These are phyloP conservation scores for Boeremia exigua DNA, from an alignment of 2,329 filamentous ascomycete species.

Conservation along the genomic window DNA sequence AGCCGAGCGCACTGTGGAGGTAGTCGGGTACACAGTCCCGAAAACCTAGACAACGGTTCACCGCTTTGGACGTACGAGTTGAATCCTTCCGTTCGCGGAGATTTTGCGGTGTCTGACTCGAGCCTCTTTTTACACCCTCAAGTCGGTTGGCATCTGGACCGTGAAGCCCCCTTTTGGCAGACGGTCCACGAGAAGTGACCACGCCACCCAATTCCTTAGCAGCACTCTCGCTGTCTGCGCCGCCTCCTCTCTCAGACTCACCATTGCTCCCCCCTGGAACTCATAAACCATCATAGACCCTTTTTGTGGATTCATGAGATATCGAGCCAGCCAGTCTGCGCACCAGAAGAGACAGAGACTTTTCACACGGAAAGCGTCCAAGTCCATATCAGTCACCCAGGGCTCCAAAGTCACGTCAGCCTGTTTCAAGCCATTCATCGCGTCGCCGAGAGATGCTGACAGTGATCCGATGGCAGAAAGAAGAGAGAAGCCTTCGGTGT, in stretches of 20 bases:
- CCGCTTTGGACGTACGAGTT: neutral
- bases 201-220: slow-evolving; percentile 24
- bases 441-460: slow-evolving; percentile 1
- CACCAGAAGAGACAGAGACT: slow-evolving; percentile 23
- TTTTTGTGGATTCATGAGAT: slow-evolving; percentile 2
- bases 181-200: slow-evolving; percentile 20
- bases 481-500: slow-evolving; percentile 3
- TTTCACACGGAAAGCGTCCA: slow-evolving; percentile 11
- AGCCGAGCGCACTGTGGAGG: neutral
- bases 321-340: slow-evolving; percentile 18
- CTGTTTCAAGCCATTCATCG: slow-evolving; percentile 17
- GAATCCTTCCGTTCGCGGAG: neutral
- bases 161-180: slow-evolving; percentile 13
- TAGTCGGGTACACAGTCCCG: neutral
- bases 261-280: neutral
- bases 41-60: neutral
- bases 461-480: slow-evolving; percentile 13
- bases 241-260: neutral
- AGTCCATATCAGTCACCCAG: slow-evolving; percentile 10
- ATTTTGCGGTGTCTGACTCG: slow-evolving; percentile 3
- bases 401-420: neutral
- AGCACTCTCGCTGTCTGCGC: slow-evolving; percentile 1
- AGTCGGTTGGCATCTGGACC: neutral
- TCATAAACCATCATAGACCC: slow-evolving; percentile 7
- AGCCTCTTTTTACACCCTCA: neutral